These are phyloP conservation scores for Aspergillus proliferans DNA, from an alignment of 2,329 filamentous ascomycete species.

Conservation along the genomic window DNA sequence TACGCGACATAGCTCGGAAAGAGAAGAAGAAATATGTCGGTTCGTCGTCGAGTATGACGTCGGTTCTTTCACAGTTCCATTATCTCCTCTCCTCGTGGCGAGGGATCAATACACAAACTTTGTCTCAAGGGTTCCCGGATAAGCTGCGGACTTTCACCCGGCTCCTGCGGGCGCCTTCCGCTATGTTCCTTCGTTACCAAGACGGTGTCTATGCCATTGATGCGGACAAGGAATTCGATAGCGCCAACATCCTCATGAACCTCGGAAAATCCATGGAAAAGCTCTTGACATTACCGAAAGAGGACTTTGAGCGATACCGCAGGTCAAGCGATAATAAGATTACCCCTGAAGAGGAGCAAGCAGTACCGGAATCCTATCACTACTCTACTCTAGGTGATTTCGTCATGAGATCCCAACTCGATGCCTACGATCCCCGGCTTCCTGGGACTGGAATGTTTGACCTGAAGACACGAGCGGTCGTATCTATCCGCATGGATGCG, in stretches of 20 bases:
- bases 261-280: conserved; percentile 97
- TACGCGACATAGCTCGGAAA: conserved; percentile 62
- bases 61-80: conserved; percentile 82
- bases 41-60: conserved; percentile 95
- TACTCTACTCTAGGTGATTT: conserved; percentile 84
- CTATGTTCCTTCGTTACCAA: conserved; percentile 74
- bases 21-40: conserved; percentile 76
- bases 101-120: conserved; percentile 56
- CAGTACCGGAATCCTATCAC: conserved; percentile 72
- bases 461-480: conserved; percentile 86
- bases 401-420: conserved; percentile 89
- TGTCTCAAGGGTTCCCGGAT: conserved; percentile 62
- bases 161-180: conserved; percentile 65
- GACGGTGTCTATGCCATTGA: conserved; percentile 91
- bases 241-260: conserved; percentile 78
- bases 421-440: conserved; percentile 77
- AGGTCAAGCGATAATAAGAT: conserved; percentile 62
- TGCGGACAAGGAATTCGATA: conserved; percentile 86
- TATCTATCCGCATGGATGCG: conserved; percentile 85
- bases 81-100: conserved; percentile 84
- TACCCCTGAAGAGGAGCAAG: conserved; percentile 60
- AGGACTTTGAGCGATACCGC: conserved; percentile 81
- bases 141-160: conserved; percentile 63
- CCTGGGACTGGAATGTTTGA: conserved; percentile 94
- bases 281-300: conserved; percentile 72